Evolutionary conservation across 441 rosid species (phyloP).

Genomic region (Adansonia gregorii): DNA sequence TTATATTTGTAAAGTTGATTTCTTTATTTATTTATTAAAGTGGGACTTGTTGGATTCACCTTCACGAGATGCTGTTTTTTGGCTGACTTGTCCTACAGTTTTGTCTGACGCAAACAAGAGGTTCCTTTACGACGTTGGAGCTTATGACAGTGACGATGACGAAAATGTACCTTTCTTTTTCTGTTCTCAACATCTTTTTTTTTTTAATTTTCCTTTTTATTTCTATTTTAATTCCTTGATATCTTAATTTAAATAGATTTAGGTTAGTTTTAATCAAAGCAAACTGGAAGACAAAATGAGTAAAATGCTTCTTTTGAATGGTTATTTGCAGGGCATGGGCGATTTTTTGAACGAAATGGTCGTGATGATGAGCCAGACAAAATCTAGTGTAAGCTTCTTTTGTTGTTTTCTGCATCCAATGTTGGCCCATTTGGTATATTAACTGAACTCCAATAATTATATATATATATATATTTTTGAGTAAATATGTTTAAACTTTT

Average conservation of each 20-base stretch:
- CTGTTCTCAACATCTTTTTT: not conserved
- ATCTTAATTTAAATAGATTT: not conserved
- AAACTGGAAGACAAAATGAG: not conserved
- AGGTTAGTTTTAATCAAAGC: not conserved
- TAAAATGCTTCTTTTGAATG: not conserved
- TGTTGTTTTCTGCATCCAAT: not conserved
- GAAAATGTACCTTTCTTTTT: slow-evolving; percentile 49
- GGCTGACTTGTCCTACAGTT: slow-evolving; percentile 45
- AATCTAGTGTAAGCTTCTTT: slow-evolving; percentile 57
- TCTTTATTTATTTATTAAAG: not conserved
- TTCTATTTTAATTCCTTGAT: not conserved
- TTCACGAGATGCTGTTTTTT: slow-evolving; percentile 21
- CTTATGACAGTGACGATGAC: slow-evolving; percentile 70
- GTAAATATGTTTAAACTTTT: too few relatives aligned
- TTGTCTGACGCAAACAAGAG: slow-evolving; percentile 78
- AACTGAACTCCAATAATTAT: too few relatives aligned
- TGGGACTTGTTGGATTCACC: slow-evolving; percentile 22
- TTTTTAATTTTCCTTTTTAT: not conserved
- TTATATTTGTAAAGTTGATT: not conserved
- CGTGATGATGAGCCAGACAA: slow-evolving; percentile 70
- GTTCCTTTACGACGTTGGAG: slow-evolving; percentile 83
- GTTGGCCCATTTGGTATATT: not conserved
- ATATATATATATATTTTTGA: too few relatives aligned
- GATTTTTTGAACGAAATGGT: slow-evolving; percentile 87
- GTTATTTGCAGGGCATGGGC: slow-evolving; percentile 75